A percentile compares a stretch with the other conserved stretches of the same genome.
phyloP scores from a whole-genome alignment of 352 stramenopile genomes.

The Thalassiosira delicatula region DNA sequence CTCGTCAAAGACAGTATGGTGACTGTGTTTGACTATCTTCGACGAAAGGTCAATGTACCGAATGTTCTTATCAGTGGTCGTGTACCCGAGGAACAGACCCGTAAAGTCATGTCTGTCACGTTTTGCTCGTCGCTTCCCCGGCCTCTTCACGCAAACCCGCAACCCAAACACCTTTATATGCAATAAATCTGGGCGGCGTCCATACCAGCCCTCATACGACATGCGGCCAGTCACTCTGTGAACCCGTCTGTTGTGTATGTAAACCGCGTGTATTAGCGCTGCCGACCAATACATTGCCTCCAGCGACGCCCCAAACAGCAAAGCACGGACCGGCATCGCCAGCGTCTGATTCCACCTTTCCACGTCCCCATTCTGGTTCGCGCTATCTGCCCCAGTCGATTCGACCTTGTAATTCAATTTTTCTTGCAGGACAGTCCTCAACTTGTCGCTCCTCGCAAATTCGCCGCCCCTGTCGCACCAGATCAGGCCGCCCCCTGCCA shows the following conservation, averaged over 20 bases:
- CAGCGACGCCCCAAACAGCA: conserved; percentile 16
- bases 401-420: conserved; percentile 33
- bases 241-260: conserved; percentile 26
- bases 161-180: conserved; percentile 46
- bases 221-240: conserved; percentile 21
- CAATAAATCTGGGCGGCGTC: conserved; percentile 23
- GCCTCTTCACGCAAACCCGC: conserved; percentile 35
- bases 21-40: conserved; percentile 9
- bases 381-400: conserved; percentile 41
- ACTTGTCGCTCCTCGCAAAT: conserved; percentile 20
- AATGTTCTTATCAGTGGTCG: conserved; percentile 39
- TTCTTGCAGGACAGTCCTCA: neutral
- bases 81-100: conserved; percentile 64
- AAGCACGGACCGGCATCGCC: conserved; percentile 21
- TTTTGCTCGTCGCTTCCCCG: conserved; percentile 18
- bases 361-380: conserved; percentile 25
- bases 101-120: conserved; percentile 39
- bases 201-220: conserved; percentile 43
- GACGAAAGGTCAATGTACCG: conserved; percentile 31
- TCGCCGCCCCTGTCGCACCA: conserved; percentile 38
- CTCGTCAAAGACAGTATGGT: conserved; percentile 50
- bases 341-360: conserved; percentile 29
- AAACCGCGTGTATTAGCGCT: conserved; percentile 19
- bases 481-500: conserved; percentile 27
- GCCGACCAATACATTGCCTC: conserved; percentile 39